Evolutionary conservation across 768 basidiomycete species (phyloP).

Genomic region (Trichaptum fuscoviolaceum): DNA sequence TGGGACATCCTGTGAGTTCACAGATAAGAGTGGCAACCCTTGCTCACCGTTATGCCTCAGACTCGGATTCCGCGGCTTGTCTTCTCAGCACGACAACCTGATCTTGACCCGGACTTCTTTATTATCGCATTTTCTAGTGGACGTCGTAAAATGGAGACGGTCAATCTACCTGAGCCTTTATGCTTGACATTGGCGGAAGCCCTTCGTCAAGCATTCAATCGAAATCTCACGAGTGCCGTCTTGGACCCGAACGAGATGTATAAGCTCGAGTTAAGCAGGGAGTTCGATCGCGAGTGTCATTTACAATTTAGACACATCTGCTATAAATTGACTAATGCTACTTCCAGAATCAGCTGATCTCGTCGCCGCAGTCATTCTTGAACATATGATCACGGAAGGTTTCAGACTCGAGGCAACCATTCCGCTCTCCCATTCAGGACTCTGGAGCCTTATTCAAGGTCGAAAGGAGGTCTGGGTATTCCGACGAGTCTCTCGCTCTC

Average conservation of each 20-base stretch:
- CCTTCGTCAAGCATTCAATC: slow-evolving; percentile 38
- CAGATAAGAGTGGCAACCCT: slow-evolving; percentile 15
- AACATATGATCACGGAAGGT: slow-evolving; percentile 49
- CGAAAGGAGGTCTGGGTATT: slow-evolving; percentile 65
- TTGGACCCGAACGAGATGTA: slow-evolving; percentile 46
- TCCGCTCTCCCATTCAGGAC: slow-evolving; percentile 42
- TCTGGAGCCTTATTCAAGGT: slow-evolving; percentile 30
- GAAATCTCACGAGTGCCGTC: slow-evolving; percentile 35
- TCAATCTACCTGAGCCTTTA: slow-evolving; percentile 36
- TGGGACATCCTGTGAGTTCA: slow-evolving; percentile 43
- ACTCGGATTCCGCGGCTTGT: slow-evolving; percentile 58
- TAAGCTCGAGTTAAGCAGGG: slow-evolving; percentile 50
- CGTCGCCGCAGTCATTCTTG: slow-evolving; percentile 47
- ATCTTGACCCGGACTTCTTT: slow-evolving; percentile 54
- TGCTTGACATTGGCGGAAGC: slow-evolving; percentile 32
- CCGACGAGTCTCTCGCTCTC: slow-evolving; percentile 29
- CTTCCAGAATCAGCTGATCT: not conserved
- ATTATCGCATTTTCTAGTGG: slow-evolving; percentile 57
- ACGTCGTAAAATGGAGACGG: slow-evolving; percentile 47
- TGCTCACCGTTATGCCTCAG: slow-evolving; percentile 8
- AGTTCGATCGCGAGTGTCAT: not conserved
- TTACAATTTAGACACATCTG: not conserved
- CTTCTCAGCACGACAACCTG: slow-evolving; percentile 50
- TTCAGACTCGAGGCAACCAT: slow-evolving; percentile 64
- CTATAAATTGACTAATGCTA: not conserved